phyloP scores from a whole-genome alignment of 1,139 yeast genomes.

The Kazachstania sp. region DNA sequence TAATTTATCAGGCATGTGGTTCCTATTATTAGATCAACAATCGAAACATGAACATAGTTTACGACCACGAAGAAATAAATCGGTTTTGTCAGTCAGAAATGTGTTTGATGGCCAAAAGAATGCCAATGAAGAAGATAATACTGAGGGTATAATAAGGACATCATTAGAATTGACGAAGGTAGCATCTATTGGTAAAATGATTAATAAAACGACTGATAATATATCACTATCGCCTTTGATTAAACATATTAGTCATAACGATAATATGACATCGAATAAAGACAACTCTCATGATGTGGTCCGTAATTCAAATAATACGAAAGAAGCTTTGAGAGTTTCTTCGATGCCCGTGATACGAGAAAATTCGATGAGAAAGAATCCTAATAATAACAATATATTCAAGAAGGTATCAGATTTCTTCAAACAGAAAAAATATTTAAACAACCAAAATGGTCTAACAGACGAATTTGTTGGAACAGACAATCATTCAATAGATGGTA shows the following conservation, averaged over 20 bases:
- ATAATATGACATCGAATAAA: neutral
- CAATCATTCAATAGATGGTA: neutral
- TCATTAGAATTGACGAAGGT: conserved; percentile 11
- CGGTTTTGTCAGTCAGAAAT: conserved; percentile 36
- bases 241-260: neutral
- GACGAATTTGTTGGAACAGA: neutral
- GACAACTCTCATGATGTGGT: neutral
- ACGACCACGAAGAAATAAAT: conserved; percentile 41
- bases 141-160: conserved; percentile 7
- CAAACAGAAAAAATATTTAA: conserved; percentile 12
- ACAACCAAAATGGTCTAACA: neutral
- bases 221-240: neutral
- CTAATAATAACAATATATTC: conserved; percentile 8
- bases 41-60: conserved; percentile 39
- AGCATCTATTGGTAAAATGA: conserved; percentile 10
- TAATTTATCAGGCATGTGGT: conserved; percentile 79
- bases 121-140: conserved; percentile 1
- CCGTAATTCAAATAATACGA: neutral
- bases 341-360: conserved; percentile 1
- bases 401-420: conserved; percentile 20
- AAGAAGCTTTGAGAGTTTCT: neutral
- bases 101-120: conserved; percentile 20
- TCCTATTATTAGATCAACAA: conserved; percentile 60
- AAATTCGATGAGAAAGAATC: conserved; percentile 3
- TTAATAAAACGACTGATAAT: conserved; percentile 8